Conservation (phyloP, 75 land plant species). For the Cupressus sempervirens region DNA sequence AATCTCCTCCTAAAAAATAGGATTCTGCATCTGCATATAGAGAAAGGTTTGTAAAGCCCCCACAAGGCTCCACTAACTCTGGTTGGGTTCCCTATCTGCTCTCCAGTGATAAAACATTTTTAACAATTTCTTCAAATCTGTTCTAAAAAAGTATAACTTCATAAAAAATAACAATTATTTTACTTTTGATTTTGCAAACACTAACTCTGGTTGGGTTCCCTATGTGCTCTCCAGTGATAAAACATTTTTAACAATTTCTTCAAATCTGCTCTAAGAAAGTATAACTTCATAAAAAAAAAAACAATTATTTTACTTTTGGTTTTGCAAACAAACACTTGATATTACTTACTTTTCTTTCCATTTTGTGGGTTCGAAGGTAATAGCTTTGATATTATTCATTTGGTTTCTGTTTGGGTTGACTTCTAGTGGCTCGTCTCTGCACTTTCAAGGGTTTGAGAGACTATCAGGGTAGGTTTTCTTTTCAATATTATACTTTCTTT, state of each 20-base stretch:
- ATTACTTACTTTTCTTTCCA: not conserved
- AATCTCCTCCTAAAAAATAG: too few relatives aligned
- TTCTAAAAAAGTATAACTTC: not conserved
- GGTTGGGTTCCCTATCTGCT: too few relatives aligned
- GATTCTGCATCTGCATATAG: too few relatives aligned
- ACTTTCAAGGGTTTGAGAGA: not conserved
- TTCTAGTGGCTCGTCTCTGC: not conserved
- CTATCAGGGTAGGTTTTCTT: not conserved
- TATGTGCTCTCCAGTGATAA: not conserved
- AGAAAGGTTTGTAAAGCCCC: too few relatives aligned
- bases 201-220: too few relatives aligned
- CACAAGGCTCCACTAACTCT: too few relatives aligned
- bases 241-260: not conserved
- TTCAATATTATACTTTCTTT: not conserved
- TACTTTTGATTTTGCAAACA: not conserved
- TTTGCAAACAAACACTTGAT: not conserved
- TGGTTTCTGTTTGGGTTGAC: not conserved
- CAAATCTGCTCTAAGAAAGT: not conserved
- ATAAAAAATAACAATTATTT: not conserved
- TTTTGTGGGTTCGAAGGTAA: not conserved
- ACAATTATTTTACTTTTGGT: not conserved
- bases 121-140: not conserved
- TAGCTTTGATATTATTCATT: not conserved
- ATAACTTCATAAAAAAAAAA: not conserved
- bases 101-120: not conserved